Evolutionary conservation across 345 rosid species (phyloP).

Genomic region (Pistacia integerrima): DNA sequence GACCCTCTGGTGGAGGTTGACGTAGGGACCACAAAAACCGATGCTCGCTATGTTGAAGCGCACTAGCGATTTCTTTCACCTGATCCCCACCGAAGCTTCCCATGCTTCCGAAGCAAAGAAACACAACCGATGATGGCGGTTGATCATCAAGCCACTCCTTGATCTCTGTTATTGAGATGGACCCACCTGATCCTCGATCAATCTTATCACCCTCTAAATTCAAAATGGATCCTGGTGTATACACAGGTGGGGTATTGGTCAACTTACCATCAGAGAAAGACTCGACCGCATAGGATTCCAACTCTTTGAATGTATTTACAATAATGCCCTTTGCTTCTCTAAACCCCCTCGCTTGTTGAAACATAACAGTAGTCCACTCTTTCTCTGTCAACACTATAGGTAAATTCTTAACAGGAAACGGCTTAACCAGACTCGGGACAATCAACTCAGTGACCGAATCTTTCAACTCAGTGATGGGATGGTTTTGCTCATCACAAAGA

Average conservation of each 20-base stretch:
- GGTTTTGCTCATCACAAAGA: conserved; percentile 19
- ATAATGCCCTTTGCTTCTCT: conserved; percentile 39
- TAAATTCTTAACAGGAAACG: conserved; percentile 36
- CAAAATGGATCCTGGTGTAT: conserved; percentile 54
- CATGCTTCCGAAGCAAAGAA: conserved; percentile 66
- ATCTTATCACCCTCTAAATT: conserved; percentile 29
- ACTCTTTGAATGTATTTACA: conserved; percentile 38
- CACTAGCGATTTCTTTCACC: conserved; percentile 49
- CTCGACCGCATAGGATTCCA: conserved; percentile 37
- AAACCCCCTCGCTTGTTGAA: conserved; percentile 18
- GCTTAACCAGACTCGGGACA: conserved; percentile 34
- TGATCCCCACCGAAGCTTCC: conserved; percentile 50
- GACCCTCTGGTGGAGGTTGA: conserved; percentile 14
- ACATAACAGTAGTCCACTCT: conserved; percentile 3
- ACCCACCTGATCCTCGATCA: not conserved
- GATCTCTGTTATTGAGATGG: conserved; percentile 21
- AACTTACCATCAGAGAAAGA: conserved; percentile 16
- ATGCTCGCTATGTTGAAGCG: conserved; percentile 43
- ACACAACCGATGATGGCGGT: conserved; percentile 50
- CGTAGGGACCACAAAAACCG: conserved; percentile 57
- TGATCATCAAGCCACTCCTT: conserved; percentile 51
- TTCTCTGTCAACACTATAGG: not conserved
- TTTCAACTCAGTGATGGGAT: conserved; percentile 18
- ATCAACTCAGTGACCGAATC: conserved; percentile 26
- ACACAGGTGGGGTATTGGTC: conserved; percentile 23